Base-by-base conservation (phyloP, 495 filamentous ascomycete species). In the Neurospora sublineolata region DNA sequence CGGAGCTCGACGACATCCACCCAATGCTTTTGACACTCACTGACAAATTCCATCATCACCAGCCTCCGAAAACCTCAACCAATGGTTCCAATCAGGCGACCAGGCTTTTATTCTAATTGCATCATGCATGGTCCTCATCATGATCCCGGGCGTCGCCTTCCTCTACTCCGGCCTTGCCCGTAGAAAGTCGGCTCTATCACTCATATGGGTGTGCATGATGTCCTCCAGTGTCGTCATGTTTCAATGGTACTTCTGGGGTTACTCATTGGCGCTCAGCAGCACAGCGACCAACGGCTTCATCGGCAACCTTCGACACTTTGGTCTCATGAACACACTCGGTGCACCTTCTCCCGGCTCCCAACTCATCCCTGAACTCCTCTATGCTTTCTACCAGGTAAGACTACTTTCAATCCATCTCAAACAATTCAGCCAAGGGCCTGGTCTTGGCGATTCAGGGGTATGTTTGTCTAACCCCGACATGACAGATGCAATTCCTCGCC, bases 241-340 rank as follows among this genome's bases (percentile, higher is more conserved):
- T 83, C 95, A 98, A 79, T 99, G 95, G 94, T 99, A 97, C 85
- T 97, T 99, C 85, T 98, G 95, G 96, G 95, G 95, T 58, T 98
- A 97, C 79, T 97, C 93, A 4, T 83, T 99, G 68, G 88, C 95
- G 52, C 97, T 98, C 83, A 95, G 92, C 68, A 89, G 90, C 78
- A 85, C 88, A 5, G 94, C 92, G 41, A 94, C 91, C 68, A 92
- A 85, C 75, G 84, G 84, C 42, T 99, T 89, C 82, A 97, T 98
- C 76, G 95, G 95, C 67, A 87, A 94, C 76, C 85, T 98, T 39
- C 82, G 87, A 71, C 94, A 97, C 84, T 92, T 98, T 79, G 95
- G 92, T 11, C 88, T 98, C 71, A 88, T 84, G 81, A 88, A 90
- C 79, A 90, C 92, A 6, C 85, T 97, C 69, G 96, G 85, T 46